Base-by-base conservation (phyloP, 495 filamentous ascomycete genomes). In the Trichoderma orchidacearum region DNA sequence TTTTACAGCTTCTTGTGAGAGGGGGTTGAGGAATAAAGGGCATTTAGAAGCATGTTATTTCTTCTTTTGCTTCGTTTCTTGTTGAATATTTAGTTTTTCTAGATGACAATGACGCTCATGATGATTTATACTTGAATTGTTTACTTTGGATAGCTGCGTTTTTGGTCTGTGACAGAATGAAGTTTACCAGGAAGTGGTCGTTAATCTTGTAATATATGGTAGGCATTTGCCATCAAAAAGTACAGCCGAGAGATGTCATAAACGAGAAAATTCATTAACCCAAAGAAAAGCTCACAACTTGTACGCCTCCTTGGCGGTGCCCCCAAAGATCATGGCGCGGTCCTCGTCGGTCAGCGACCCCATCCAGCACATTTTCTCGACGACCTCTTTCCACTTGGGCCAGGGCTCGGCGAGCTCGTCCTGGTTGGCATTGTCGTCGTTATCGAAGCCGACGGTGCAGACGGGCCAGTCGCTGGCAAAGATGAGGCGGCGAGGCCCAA, bases 401-500 rank as follows among this genome's bases (percentile, higher is more conserved):
- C 79, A 82, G 30, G 63, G 63, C 53, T 63, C 60, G 29, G 62
- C 64, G 3, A 45, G 53, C 52, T 67, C 64, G 28, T 64, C 62
- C 36, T 67, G 61, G 17, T 27, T 27, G 4, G 12, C 50, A 3
- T 21, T 30, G 7, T 41, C 35, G 5, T 56, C 69, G n/a, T 72
- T 66, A 30, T 80, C 82, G 3, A 83, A 80, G 3, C 79, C 77
- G 18, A 87, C 63, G 59, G 85, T 87, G 70, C 89, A 92, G 3
- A 95, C 85, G 2, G 89, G 90, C 90, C 90, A 96, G 65, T 95
- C 89, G 51, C 84, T 89, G 4, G 84, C 90, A 67, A 90, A 96
- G 83, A 96, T 90, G 56, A 90, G 76, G 51, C 87, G 72, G n/a
- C 72, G 65, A 1, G 84, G 68, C 6, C 83, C 80, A 66, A 95